Conservation (phyloP, 2,329 filamentous ascomycete species). For the Penicillium sp. region DNA sequence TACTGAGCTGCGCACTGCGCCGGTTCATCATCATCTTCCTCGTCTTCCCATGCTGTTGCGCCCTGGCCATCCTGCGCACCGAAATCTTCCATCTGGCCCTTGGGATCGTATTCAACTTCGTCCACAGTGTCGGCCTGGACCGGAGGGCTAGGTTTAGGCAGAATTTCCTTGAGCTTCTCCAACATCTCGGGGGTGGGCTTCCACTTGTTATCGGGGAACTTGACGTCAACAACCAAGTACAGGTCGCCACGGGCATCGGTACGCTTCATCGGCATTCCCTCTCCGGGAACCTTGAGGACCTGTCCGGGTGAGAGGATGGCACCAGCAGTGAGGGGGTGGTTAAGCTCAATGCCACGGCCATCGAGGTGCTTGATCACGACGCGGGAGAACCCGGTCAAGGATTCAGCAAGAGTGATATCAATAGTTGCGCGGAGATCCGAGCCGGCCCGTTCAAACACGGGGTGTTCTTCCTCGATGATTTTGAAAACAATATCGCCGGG, state of each 20-base stretch:
- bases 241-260: slow-evolving; percentile 82
- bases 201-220: slow-evolving; percentile 89
- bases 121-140: slow-evolving; percentile 75
- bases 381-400: slow-evolving; percentile 83
- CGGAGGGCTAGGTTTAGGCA: slow-evolving; percentile 63
- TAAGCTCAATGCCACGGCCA: slow-evolving; percentile 81
- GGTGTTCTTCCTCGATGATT: slow-evolving; percentile 77
- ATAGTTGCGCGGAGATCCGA: slow-evolving; percentile 81
- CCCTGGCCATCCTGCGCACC: slow-evolving; percentile 46
- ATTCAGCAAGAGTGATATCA: slow-evolving; percentile 77
- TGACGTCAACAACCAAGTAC: slow-evolving; percentile 79
- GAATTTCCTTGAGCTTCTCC: slow-evolving; percentile 68
- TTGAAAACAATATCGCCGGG: slow-evolving; percentile 94
- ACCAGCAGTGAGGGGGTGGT: slow-evolving; percentile 72
- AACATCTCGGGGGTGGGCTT: slow-evolving; percentile 69
- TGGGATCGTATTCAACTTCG: slow-evolving; percentile 82
- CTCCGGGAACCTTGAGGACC: slow-evolving; percentile 78
- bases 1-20: slow-evolving; percentile 53
- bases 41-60: slow-evolving; percentile 50
- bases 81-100: slow-evolving; percentile 75
- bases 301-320: slow-evolving; percentile 81
- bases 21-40: slow-evolving; percentile 48
- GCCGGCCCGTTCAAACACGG: slow-evolving; percentile 77
- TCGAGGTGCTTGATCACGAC: slow-evolving; percentile 91
- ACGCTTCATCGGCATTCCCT: slow-evolving; percentile 93